A percentile compares a stretch with the other conserved stretches of the same genome.
phyloP scores from a whole-genome alignment of 2,329 filamentous ascomycete genomes.

The Nothopassalora personata region DNA sequence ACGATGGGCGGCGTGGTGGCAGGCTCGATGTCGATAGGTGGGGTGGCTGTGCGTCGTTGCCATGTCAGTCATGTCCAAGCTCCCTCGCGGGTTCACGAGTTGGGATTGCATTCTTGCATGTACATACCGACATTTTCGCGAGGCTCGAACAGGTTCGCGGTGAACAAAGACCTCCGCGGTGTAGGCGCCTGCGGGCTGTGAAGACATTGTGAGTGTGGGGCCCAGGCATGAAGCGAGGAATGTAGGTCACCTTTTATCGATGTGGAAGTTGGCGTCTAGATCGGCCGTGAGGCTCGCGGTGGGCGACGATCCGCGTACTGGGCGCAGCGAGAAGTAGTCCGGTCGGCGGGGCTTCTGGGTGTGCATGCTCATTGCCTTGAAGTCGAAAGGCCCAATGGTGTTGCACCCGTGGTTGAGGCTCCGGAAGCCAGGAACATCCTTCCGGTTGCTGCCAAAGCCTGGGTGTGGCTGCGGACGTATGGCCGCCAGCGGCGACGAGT shows the following conservation, averaged over 20 bases:
- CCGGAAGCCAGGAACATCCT: conserved; percentile 50
- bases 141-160: conserved; percentile 60
- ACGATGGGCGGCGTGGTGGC: conserved; percentile 74
- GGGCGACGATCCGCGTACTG: conserved; percentile 76
- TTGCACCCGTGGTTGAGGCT: conserved; percentile 49
- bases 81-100: neutral
- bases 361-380: conserved; percentile 72
- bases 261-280: conserved; percentile 92
- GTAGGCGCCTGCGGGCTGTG: conserved; percentile 74
- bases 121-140: conserved; percentile 30
- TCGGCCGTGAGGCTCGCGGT: conserved; percentile 87
- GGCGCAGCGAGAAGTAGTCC: conserved; percentile 80
- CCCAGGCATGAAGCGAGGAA: conserved; percentile 26
- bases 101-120: conserved; percentile 14
- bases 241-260: conserved; percentile 77
- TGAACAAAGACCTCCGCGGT: conserved; percentile 79
- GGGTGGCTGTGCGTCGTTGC: conserved; percentile 40
- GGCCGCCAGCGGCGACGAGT: conserved; percentile 87
- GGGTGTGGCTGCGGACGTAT: conserved; percentile 70
- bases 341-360: conserved; percentile 59
- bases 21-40: conserved; percentile 54
- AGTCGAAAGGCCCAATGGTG: conserved; percentile 57
- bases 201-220: conserved; percentile 37
- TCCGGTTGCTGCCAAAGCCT: conserved; percentile 56
- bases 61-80: conserved; percentile 19